phyloP scores from a whole-genome alignment of 768 basidiomycete genomes.

The Coprinopsis strossmayeri region DNA sequence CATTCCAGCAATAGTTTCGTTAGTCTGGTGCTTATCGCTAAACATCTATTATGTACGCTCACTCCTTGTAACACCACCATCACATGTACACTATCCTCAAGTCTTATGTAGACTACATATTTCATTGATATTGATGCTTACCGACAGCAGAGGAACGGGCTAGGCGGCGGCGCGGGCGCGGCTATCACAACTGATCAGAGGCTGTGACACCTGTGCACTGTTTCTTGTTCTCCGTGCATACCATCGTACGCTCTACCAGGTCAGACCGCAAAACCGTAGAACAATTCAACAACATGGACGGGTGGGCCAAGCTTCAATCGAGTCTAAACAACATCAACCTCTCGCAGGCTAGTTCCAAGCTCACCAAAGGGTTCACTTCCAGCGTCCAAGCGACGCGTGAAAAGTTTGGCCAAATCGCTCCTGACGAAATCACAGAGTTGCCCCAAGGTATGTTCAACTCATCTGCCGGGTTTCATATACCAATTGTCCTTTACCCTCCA shows the following conservation, averaged over 20 bases:
- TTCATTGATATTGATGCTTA: not conserved
- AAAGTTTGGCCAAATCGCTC: conserved; percentile 79
- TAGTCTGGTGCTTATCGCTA: too few species aligned
- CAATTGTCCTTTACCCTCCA: too few species aligned
- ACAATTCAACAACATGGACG: conserved; percentile 34
- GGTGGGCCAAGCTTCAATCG: conserved; percentile 65
- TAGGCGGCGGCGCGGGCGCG: not conserved
- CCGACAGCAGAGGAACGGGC: not conserved
- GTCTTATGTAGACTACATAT: too few species aligned
- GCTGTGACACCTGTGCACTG: not conserved
- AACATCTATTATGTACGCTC: too few species aligned
- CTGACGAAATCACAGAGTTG: conserved; percentile 93
- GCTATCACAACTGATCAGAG: not conserved
- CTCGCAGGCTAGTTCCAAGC: conserved; percentile 65
- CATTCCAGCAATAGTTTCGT: too few species aligned
- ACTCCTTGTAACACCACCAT: too few species aligned
- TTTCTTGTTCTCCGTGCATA: not conserved
- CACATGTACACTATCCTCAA: too few species aligned
- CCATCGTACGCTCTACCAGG: not conserved
- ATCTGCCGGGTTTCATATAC: too few species aligned
- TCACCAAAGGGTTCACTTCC: conserved; percentile 75
- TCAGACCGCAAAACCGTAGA: not conserved
- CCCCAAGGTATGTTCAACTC: conserved; percentile 60
- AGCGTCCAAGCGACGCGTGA: conserved; percentile 85
- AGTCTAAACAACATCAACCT: conserved; percentile 62